Conservation (phyloP, 2,329 filamentous ascomycete genomes). For the Colletotrichum shisoi region DNA sequence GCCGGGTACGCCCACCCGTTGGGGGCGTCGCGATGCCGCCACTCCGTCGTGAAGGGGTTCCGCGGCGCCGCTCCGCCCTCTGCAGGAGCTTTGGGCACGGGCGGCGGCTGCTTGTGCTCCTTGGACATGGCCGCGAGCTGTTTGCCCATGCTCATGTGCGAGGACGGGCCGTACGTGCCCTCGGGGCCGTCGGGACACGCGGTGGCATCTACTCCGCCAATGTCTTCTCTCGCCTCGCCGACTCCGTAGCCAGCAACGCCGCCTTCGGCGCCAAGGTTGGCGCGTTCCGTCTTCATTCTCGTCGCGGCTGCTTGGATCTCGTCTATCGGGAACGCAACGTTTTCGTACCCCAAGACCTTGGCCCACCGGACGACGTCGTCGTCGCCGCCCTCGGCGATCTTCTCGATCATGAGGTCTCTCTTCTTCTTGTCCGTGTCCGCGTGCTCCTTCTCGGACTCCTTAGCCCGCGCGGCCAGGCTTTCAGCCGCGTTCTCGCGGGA, state of each 20-base stretch:
- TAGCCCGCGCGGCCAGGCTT: background rate
- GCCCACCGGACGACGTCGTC: conserved; percentile 24
- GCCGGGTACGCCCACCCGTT: conserved; percentile 7
- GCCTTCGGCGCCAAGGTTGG: background rate
- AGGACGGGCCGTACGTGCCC: conserved; percentile 23
- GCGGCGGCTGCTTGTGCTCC: background rate
- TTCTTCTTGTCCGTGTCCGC: background rate
- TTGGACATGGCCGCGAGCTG: background rate
- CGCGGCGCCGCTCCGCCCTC: conserved; percentile 30
- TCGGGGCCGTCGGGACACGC: conserved; percentile 18
- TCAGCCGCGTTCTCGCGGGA: conserved; percentile 16
- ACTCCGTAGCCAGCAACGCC: conserved; percentile 1
- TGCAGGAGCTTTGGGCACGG: conserved; percentile 27
- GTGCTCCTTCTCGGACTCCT: conserved; percentile 3
- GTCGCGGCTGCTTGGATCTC: conserved; percentile 12
- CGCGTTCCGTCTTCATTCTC: background rate
- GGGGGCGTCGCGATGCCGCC: conserved; percentile 21
- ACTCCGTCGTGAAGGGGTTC: conserved; percentile 39
- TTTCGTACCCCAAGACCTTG: conserved; percentile 23
- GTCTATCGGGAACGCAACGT: background rate
- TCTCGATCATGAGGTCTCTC: conserved; percentile 22
- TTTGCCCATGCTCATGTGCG: background rate
- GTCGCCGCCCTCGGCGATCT: conserved; percentile 10
- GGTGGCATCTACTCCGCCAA: conserved; percentile 12
- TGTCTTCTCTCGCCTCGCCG: conserved; percentile 2